These are phyloP conservation scores for Eutrema heterophyllum DNA, from an alignment of 345 rosid genomes.

Conservation along the genomic window DNA sequence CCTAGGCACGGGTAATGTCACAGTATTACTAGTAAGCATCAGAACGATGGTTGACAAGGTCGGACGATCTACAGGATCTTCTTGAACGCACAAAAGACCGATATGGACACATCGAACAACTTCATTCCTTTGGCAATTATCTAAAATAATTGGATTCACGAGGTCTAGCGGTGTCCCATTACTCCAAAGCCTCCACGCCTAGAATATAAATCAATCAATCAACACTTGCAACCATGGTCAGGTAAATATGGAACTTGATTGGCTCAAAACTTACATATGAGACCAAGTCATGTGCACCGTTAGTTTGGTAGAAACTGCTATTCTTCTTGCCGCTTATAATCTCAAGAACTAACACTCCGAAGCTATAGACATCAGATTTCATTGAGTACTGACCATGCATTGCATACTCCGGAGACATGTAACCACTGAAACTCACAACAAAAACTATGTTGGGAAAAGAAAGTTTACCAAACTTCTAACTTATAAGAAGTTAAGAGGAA, in stretches of 20 bases:
- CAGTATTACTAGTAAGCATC: slow-evolving; percentile 38
- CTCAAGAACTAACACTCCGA: slow-evolving; percentile 28
- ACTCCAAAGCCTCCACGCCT: slow-evolving; percentile 64
- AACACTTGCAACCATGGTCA: neutral
- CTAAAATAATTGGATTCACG: slow-evolving; percentile 38
- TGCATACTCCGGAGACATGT: slow-evolving; percentile 41
- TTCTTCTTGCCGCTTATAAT: slow-evolving; percentile 29
- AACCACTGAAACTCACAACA: slow-evolving; percentile 20
- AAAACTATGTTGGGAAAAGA: no score
- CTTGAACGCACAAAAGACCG: slow-evolving; percentile 61
- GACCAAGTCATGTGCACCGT: neutral
- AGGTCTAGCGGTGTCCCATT: slow-evolving; percentile 40
- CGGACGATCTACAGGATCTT: slow-evolving; percentile 52
- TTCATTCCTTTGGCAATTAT: slow-evolving; percentile 35
- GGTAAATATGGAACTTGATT: neutral
- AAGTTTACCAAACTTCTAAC: neutral
- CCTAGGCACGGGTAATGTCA: slow-evolving; percentile 34
- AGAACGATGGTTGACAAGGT: slow-evolving; percentile 39
- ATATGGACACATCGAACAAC: slow-evolving; percentile 50
- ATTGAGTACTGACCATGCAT: slow-evolving; percentile 23
- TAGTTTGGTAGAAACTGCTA: neutral
- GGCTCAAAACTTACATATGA: slow-evolving; percentile 11
- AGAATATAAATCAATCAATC: slow-evolving; percentile 1
- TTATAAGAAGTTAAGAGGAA: neutral
- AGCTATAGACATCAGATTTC: slow-evolving; percentile 37